Base-by-base conservation (phyloP, 208 protist genomes). In the Crithidia mellificae region DNA sequence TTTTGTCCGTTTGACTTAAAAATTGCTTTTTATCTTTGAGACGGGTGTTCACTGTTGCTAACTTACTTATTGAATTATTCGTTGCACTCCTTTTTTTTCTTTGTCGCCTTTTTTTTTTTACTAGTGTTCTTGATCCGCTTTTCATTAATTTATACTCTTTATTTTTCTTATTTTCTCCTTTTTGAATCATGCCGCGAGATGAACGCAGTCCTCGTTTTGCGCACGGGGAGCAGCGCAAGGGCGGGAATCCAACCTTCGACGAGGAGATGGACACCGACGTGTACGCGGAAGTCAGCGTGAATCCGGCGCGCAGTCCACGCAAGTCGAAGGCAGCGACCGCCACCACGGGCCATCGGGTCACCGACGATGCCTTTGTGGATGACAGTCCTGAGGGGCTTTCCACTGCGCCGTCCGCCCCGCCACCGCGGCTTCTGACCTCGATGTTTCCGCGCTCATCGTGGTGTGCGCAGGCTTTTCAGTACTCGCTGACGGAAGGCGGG, bases 401-500 rank as follows among this genome's bases (percentile, higher is more conserved):
- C 17, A 53, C 43, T 22, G 43, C 57, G 53, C 15, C 34, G 2
- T 2, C 43, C 0, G 9, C 30, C 17, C 14, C 39, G 5, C 29
- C 43, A 1, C 43, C 57, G 19, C 25, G 57, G 5, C 19, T 41
- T 1, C 39, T 41, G 14, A 4, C 57, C 2, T 6, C 25, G 1
- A 9, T 50, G 24, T 53, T 50, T 12, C 17, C 57, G 19, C 30
- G 25, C 41, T 51, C 43, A 2, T 51, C 57, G 29, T 63, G 43
- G 44, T n/a, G 50, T 0, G 61, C 50, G 34, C 61, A 68, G 54
- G 69, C 54, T 2, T 68, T 68, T 32, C 61, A 68, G 25, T 68
- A 55, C 29, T 17, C 61, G 5, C 19, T 74, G 61, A 52, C 69
- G 12, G 69, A 74, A 44, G 52, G 43, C 20, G 69, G 69, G 4